phyloP scores from a whole-genome alignment of 2,329 filamentous ascomycete species.

The Zymoseptoria pseudotritici region DNA sequence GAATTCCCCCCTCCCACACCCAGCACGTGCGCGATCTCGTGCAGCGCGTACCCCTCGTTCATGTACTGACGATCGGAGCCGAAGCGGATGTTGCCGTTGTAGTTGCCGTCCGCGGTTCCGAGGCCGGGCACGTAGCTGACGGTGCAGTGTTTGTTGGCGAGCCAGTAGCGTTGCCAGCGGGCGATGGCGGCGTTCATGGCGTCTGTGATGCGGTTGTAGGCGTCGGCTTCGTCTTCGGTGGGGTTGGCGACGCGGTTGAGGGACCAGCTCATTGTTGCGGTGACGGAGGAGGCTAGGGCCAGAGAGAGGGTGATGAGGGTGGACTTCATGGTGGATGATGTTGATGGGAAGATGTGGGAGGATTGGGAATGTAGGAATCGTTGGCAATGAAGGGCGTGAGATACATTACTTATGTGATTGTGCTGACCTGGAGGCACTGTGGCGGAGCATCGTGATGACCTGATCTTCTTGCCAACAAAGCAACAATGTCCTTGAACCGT shows the following conservation, averaged over 20 bases:
- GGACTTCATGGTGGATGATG: too few relatives aligned
- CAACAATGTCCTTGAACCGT: too few relatives aligned
- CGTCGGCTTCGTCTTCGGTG: conserved; percentile 9
- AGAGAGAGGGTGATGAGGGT: too few relatives aligned
- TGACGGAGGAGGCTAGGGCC: too few relatives aligned
- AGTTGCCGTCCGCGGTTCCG: conserved; percentile 10
- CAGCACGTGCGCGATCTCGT: conserved; percentile 5
- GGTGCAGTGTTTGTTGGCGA: conserved; percentile 8
- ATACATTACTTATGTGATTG: too few relatives aligned
- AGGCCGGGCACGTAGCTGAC: conserved; percentile 11
- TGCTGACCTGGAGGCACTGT: too few relatives aligned
- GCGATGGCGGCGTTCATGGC: conserved; percentile 10
- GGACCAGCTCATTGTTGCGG: conserved; percentile 36
- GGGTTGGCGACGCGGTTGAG: conserved; percentile 35
- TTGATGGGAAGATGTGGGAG: too few relatives aligned
- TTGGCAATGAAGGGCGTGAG: too few relatives aligned
- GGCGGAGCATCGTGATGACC: too few relatives aligned
- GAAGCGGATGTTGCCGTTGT: conserved; percentile 14
- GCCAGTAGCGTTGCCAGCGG: conserved; percentile 4
- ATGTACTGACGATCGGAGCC: conserved; percentile 9
- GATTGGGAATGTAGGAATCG: too few relatives aligned
- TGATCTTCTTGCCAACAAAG: too few relatives aligned
- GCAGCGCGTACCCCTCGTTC: conserved; percentile 9
- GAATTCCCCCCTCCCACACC: too few relatives aligned
- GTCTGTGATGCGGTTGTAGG: conserved; percentile 8